Conservation (phyloP, 306 rosid species). For the Cotoneaster glaucophyllus region DNA sequence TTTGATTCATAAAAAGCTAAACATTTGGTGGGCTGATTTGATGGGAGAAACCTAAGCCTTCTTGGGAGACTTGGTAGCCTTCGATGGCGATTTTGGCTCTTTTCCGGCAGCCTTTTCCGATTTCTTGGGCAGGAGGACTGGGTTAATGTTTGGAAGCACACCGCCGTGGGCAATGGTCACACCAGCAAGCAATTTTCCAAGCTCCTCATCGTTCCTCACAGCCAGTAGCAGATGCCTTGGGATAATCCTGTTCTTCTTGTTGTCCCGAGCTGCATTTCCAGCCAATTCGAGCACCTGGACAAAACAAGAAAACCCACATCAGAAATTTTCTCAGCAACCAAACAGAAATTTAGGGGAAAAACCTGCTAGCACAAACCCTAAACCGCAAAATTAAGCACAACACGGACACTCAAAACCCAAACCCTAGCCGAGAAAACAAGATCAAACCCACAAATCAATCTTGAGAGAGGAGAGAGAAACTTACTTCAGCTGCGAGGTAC, state of each 20-base stretch:
- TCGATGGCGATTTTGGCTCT: constrained; percentile 66
- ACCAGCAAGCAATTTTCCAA: constrained; percentile 74
- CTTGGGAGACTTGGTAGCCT: constrained; percentile 63
- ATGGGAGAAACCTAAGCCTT: constrained; percentile 29
- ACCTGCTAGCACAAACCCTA: background rate
- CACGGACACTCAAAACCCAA: background rate
- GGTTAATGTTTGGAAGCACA: constrained; percentile 81
- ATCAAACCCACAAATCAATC: background rate
- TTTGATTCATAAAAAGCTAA: background rate
- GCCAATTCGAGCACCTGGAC: constrained; percentile 73
- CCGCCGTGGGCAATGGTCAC: constrained; percentile 87
- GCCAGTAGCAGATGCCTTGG: constrained; percentile 74
- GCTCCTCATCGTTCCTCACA: constrained; percentile 78
- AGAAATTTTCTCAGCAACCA: background rate
- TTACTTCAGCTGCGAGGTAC: constrained; percentile 71
- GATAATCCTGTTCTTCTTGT: constrained; percentile 71
- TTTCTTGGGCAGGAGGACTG: constrained; percentile 69
- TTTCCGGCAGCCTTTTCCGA: constrained; percentile 25
- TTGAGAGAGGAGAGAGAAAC: too few species aligned
- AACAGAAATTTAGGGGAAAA: background rate
- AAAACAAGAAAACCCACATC: background rate
- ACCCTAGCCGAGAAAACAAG: background rate
- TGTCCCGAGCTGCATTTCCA: constrained; percentile 89
- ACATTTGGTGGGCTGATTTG: background rate
- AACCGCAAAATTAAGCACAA: background rate